Conservation (phyloP, 495 filamentous ascomycete species). For the Penicillium paxilli region DNA sequence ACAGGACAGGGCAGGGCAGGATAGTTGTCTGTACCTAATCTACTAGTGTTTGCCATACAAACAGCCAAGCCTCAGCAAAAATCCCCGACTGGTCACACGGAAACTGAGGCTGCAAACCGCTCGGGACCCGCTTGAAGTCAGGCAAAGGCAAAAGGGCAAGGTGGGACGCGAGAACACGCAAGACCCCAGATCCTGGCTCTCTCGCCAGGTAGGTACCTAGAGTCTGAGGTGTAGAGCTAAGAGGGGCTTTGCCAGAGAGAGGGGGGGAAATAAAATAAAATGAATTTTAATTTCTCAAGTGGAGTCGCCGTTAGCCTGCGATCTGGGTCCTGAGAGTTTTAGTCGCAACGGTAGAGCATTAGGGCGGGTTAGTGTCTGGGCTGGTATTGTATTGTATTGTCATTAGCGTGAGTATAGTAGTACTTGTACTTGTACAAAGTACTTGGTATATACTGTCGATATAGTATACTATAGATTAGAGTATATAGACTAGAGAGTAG, state of each 20-base stretch:
- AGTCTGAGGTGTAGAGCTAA: too few species aligned
- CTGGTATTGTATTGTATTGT: too few species aligned
- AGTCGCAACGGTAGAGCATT: conserved; percentile 31
- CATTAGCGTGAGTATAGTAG: too few species aligned
- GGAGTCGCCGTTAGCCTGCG: conserved; percentile 20
- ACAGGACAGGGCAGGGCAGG: too few species aligned
- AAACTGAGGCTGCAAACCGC: conserved; percentile 18
- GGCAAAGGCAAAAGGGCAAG: conserved; percentile 7
- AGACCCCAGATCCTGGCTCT: conserved; percentile 7
- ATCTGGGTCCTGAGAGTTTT: conserved; percentile 23
- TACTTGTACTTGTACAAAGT: not conserved
- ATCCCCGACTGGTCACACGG: conserved; percentile 28
- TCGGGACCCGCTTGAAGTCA: conserved; percentile 7
- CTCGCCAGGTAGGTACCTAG: too few species aligned
- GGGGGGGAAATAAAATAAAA: not conserved
- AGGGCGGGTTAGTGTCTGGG: conserved; percentile 23
- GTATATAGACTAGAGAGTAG: too few species aligned
- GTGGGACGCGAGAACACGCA: conserved; percentile 1
- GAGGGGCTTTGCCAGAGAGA: too few species aligned
- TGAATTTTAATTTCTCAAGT: conserved; percentile 3
- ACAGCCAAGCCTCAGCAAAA: conserved; percentile 17
- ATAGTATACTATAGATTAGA: too few species aligned
- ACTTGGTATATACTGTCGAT: too few species aligned
- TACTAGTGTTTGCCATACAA: not conserved
- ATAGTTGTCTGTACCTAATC: too few species aligned